Percentiles rank a stretch among this genome's conserved stretches.
These are phyloP conservation scores for Diaporthe citri DNA, from an alignment of 2,329 filamentous ascomycete genomes.

Conservation along the genomic window DNA sequence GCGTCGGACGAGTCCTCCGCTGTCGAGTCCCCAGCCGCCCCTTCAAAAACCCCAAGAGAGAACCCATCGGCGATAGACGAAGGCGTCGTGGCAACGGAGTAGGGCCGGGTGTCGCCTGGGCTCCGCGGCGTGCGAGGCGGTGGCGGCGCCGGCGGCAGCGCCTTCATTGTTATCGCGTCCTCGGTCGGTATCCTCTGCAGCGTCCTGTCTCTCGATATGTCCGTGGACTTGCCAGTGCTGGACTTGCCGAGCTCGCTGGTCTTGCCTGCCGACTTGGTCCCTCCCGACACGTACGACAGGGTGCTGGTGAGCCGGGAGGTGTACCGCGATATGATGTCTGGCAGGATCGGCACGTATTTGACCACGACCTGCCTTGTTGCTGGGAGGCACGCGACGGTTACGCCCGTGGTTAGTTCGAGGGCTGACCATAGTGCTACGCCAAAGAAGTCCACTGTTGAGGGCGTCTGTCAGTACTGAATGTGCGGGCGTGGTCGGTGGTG, in stretches of 20 bases:
- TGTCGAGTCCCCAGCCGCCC: neutral
- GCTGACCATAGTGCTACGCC: conserved; percentile 30
- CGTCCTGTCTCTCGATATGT: conserved; percentile 3
- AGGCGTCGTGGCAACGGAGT: conserved; percentile 5
- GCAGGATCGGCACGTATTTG: conserved; percentile 19
- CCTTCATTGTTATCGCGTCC: neutral
- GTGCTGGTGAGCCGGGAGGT: neutral
- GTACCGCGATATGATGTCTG: conserved; percentile 5
- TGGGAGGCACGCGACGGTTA: conserved; percentile 27
- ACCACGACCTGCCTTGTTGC: conserved; percentile 22
- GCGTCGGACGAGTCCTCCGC: neutral
- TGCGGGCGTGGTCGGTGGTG: too few species aligned
- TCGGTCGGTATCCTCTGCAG: conserved; percentile 21
- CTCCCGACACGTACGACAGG: neutral
- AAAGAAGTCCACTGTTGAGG: conserved; percentile 26
- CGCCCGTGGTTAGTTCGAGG: conserved; percentile 28
- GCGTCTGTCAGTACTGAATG: neutral
- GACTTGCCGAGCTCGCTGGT: conserved; percentile 1
- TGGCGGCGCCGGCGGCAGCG: neutral
- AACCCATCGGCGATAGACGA: neutral
- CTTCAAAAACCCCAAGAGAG: neutral
- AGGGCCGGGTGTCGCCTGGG: neutral
- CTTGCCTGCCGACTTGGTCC: neutral
- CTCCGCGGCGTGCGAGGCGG: neutral
- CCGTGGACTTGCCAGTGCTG: neutral